These are phyloP conservation scores for Erythrobasidium yunnanense DNA, from an alignment of 768 basidiomycete genomes.

Conservation along the genomic window DNA sequence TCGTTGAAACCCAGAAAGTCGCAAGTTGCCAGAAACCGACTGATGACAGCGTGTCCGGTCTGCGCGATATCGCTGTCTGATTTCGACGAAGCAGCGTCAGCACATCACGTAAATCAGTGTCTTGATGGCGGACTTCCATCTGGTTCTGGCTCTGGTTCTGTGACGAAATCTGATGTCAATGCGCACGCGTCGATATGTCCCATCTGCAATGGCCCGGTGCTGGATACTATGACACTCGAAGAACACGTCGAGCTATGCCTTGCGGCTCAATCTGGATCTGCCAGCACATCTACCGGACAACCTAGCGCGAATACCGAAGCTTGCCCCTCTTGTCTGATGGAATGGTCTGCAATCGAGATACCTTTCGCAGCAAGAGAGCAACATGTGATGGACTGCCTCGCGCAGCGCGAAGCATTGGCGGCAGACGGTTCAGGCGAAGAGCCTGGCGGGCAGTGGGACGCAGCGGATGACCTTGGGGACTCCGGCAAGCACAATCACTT, in stretches of 20 bases:
- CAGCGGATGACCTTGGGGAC: background rate
- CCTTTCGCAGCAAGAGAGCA: background rate
- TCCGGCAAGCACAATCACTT: background rate
- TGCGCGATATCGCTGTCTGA: constrained; percentile 1
- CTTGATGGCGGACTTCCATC: background rate
- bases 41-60: constrained; percentile 18
- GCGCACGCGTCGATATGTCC: background rate
- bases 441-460: too few species aligned
- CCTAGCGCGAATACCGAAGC: background rate
- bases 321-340: constrained; percentile 12
- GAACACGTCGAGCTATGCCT: constrained; percentile 21
- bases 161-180: too few species aligned
- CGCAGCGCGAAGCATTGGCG: constrained; percentile 7
- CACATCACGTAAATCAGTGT: constrained; percentile 13
- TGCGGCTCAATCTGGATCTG: background rate
- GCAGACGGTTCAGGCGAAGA: background rate
- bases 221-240: background rate
- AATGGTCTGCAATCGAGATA: constrained; percentile 5
- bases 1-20: too few species aligned
- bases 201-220: background rate
- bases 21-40: too few species aligned
- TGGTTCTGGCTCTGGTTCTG: background rate
- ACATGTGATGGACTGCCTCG: constrained; percentile 17
- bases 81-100: constrained; percentile 11
- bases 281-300: too few species aligned